Evolutionary conservation across 371 early-diverging fungal species (phyloP).

Genomic region (Actinomortierella wolfii): DNA sequence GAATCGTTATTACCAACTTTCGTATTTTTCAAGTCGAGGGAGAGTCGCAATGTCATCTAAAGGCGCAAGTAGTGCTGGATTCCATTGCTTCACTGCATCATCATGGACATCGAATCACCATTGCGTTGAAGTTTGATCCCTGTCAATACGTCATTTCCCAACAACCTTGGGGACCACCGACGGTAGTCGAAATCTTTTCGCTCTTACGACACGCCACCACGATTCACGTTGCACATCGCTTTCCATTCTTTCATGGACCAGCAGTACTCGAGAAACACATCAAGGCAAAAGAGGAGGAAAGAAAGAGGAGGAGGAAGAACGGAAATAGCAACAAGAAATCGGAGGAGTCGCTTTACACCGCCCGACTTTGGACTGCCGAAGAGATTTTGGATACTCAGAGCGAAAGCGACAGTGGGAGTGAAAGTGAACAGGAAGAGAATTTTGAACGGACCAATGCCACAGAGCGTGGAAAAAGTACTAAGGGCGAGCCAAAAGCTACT

Average conservation of each 20-base stretch:
- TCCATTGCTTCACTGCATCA: slow-evolving; percentile 21
- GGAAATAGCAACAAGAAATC: too few relatives aligned
- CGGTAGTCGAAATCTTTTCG: slow-evolving; percentile 15
- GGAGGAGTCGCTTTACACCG: too few relatives aligned
- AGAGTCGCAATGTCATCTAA: too few relatives aligned
- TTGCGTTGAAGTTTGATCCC: slow-evolving; percentile 25
- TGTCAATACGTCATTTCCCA: slow-evolving; percentile 22
- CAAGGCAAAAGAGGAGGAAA: too few relatives aligned
- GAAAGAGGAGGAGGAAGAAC: too few relatives aligned
- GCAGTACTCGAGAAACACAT: too few relatives aligned
- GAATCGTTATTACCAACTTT: slow-evolving; percentile 26
- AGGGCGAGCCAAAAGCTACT: too few relatives aligned
- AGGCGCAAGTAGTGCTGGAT: slow-evolving; percentile 11
- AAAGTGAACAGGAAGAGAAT: too few relatives aligned
- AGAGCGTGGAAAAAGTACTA: too few relatives aligned
- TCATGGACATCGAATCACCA: slow-evolving; percentile 12
- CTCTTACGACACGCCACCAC: background rate
- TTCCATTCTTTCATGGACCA: too few relatives aligned
- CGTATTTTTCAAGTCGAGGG: slow-evolving; percentile 13
- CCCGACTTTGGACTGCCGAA: slow-evolving; percentile 26
- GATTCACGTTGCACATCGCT: too few relatives aligned
- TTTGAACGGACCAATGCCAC: too few relatives aligned
- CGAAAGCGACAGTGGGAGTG: background rate
- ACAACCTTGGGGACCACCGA: slow-evolving; percentile 8
- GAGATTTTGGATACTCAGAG: slow-evolving; percentile 16